Evolutionary conservation across 2,329 filamentous ascomycete genomes (phyloP), one percentile per base, ranked within the genome.

Genomic region (Geoglossum cookeanum): DNA sequence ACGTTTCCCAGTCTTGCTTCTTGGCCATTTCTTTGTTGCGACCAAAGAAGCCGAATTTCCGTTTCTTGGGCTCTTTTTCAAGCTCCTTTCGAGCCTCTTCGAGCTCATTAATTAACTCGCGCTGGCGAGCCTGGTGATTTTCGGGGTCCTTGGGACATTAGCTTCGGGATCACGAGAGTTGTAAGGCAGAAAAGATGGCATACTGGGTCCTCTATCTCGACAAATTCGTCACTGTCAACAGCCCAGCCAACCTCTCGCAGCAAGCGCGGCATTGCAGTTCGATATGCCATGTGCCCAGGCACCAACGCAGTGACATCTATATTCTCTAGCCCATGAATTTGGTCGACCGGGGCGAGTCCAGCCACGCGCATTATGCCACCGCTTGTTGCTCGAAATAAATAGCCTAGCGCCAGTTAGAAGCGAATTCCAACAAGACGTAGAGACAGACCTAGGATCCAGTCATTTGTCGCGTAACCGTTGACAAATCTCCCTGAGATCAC

Each of bases 241-340:
- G 84, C 73, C 89, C 90, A 98, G 15, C 90, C 92, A 39, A 90
- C 87, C 67, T 91, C 84, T 60, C 87, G 81, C 55, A 98, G 75
- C 17, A 98, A 75, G 58, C 80, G 80, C 15, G 92, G 92, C 84
- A 98, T 97, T 42, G 89, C 87, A 30, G 81, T 80, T 68, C 92
- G 87, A 71, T 98, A 98, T 56, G 92, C 87, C 91, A 97, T 97
- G 67, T 98, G 92, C 0, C 92, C 91, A 32, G 83, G 80, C 15
- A 97, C 91, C 52, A 85, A 73, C 58, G 89, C 81, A 1, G 90
- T 94, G 45, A 94, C 85, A 66, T 97, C 82, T 61, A 94, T 76
- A 65, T 96, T 97, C 67, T 97, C 92, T 15, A 97, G 71, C 15
- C 84, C 87, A 0, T 84, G 81, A n/a, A 94, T 74, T 4, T 74